phyloP scores from a whole-genome alignment of 176 grass and related monocot species.

The Triticum turgidum region DNA sequence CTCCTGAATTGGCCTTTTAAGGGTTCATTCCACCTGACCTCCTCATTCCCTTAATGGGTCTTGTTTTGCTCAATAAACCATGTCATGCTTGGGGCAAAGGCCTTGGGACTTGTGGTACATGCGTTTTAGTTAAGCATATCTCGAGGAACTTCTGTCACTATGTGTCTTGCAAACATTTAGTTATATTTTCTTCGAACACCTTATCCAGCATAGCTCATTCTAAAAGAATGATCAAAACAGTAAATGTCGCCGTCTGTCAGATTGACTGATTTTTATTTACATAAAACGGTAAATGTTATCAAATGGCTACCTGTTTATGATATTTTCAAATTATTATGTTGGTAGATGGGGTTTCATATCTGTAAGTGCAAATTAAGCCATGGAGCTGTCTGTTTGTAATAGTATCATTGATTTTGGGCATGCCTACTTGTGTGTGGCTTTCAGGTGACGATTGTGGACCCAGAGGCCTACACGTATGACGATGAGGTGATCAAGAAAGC shows the following conservation, averaged over 20 bases:
- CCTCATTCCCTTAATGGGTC: neutral
- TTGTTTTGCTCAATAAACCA: neutral
- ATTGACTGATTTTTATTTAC: neutral
- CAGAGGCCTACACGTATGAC: constrained; percentile 84
- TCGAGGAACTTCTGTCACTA: neutral
- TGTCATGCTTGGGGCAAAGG: neutral
- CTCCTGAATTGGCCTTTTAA: neutral
- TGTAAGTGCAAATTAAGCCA: neutral
- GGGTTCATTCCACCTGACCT: neutral
- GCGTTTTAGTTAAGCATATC: neutral
- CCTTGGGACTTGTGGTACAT: neutral
- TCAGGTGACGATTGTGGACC: constrained; percentile 62
- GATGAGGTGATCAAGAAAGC: constrained; percentile 93
- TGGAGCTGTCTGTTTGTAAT: neutral
- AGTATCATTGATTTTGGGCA: neutral
- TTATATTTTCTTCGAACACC: neutral
- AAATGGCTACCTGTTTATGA: neutral
- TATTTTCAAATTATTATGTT: neutral
- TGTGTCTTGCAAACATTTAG: neutral
- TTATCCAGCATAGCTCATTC: neutral
- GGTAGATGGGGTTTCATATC: neutral
- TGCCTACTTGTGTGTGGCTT: neutral
- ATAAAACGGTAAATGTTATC: neutral
- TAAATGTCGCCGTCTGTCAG: neutral
- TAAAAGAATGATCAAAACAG: neutral